Evolutionary conservation across 163 green algal genomes (phyloP).

Genomic region (Smithsoniella earleae): DNA sequence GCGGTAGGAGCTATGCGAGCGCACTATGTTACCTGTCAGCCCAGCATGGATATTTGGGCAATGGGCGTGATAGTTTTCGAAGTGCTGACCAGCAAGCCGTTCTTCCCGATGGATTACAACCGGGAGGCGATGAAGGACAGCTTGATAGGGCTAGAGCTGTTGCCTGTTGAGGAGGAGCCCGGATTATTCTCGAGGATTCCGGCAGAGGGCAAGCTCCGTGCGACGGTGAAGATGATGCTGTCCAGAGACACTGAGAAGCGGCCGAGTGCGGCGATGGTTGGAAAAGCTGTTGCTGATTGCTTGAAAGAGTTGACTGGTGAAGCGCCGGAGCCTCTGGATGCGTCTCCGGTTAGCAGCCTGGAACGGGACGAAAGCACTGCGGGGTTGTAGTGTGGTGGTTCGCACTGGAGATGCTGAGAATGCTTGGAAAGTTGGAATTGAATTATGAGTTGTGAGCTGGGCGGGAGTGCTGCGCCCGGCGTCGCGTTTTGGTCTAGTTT

Average conservation of each 20-base stretch:
- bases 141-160: slow-evolving; percentile 23
- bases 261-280: background rate
- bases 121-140: slow-evolving; percentile 30
- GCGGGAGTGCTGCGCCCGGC: too few relatives aligned
- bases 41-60: slow-evolving; percentile 21
- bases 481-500: too few relatives aligned
- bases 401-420: too few relatives aligned
- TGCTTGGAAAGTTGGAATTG: too few relatives aligned
- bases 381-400: too few relatives aligned
- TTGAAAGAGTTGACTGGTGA: slow-evolving; percentile 21
- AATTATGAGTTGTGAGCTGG: too few relatives aligned
- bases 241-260: slow-evolving; percentile 25
- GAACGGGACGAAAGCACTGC: slow-evolving; percentile 15
- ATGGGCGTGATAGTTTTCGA: slow-evolving; percentile 26
- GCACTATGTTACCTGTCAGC: slow-evolving; percentile 20
- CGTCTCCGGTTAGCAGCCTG: slow-evolving; percentile 29
- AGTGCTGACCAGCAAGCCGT: slow-evolving; percentile 29
- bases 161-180: slow-evolving; percentile 30
- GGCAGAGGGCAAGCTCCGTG: slow-evolving; percentile 25
- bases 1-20: slow-evolving; percentile 24
- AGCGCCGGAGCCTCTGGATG: slow-evolving; percentile 19
- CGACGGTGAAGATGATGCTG: slow-evolving; percentile 31
- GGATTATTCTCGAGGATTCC: slow-evolving; percentile 21
- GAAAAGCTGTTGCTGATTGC: background rate
- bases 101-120: slow-evolving; percentile 32